These are phyloP conservation scores for Phytophthora sojae DNA, from an alignment of 352 stramenopile species.

Conservation along the genomic window DNA sequence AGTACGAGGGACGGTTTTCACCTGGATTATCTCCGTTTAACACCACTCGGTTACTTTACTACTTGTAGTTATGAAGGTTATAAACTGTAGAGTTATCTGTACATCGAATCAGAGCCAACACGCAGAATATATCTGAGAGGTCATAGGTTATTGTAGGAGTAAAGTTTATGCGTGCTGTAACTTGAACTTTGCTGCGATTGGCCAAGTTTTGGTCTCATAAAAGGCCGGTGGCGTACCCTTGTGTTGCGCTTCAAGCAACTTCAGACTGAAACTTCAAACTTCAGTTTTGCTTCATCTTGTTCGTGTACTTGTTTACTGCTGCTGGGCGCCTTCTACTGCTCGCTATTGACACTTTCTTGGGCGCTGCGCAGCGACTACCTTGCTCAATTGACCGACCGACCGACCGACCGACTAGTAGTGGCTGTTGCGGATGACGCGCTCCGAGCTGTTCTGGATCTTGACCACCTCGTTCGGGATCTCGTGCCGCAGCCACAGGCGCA, in stretches of 20 bases:
- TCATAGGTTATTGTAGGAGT: background rate
- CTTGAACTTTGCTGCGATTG: constrained; percentile 13
- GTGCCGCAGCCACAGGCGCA: constrained; percentile 81
- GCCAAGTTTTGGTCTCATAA: background rate
- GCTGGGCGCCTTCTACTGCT: constrained; percentile 1
- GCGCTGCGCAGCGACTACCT: constrained; percentile 5
- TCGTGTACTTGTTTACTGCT: constrained; percentile 5
- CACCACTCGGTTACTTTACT: background rate
- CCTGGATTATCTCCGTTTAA: constrained; percentile 17
- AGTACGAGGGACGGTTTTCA: constrained; percentile 36
- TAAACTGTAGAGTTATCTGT: no score
- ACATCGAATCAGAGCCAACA: no score
- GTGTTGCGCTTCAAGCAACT: constrained; percentile 7
- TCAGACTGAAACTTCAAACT: constrained; percentile 11
- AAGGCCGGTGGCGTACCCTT: background rate
- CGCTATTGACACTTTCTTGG: constrained; percentile 10
- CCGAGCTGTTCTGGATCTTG: constrained; percentile 90
- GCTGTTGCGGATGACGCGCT: constrained; percentile 88
- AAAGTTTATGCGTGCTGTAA: background rate
- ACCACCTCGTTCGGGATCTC: constrained; percentile 90
- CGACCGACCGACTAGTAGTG: constrained; percentile 63
- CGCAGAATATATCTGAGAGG: background rate
- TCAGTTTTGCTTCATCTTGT: constrained; percentile 14
- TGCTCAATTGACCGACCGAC: background rate
- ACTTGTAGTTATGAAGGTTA: no score